These are phyloP conservation scores for Udeniomyces megalosporus DNA, from an alignment of 768 basidiomycete genomes.

Conservation along the genomic window DNA sequence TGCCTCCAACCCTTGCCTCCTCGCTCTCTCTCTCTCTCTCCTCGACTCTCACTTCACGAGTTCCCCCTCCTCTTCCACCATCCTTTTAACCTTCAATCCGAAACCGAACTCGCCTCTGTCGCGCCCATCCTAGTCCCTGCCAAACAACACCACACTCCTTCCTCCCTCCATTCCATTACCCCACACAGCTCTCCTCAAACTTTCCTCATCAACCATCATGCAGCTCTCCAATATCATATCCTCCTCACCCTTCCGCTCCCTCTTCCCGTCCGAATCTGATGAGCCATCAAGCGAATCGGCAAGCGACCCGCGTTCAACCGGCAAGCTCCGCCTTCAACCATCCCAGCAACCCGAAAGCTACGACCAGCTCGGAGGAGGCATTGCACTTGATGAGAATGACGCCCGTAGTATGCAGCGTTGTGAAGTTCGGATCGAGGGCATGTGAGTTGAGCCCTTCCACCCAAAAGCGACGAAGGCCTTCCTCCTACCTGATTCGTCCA, in stretches of 20 bases:
- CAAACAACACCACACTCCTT: neutral
- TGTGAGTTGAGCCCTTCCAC: conserved; percentile 12
- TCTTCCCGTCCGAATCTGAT: neutral
- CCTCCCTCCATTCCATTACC: neutral
- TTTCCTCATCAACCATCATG: too few relatives aligned
- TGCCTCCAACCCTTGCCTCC: too few relatives aligned
- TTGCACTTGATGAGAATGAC: neutral
- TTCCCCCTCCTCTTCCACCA: too few relatives aligned
- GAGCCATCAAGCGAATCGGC: neutral
- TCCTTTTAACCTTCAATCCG: too few relatives aligned
- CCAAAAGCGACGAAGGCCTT: too few relatives aligned
- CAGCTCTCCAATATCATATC: neutral
- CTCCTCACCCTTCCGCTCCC: neutral
- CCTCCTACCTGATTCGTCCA: neutral
- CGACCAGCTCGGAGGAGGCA: neutral
- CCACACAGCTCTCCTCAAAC: neutral
- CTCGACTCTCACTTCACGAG: too few relatives aligned
- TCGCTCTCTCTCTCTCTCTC: too few relatives aligned
- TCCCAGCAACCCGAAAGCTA: neutral
- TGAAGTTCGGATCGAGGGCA: conserved; percentile 12
- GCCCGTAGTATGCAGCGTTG: neutral
- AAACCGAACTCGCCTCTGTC: too few relatives aligned
- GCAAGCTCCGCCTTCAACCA: conserved; percentile 2
- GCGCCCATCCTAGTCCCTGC: neutral
- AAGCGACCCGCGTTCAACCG: neutral